A percentile compares a stretch with the other conserved stretches of the same genome.
These are phyloP conservation scores for Chernovozyma sophiae-reginae DNA, from an alignment of 1,139 yeast genomes.

Conservation along the genomic window DNA sequence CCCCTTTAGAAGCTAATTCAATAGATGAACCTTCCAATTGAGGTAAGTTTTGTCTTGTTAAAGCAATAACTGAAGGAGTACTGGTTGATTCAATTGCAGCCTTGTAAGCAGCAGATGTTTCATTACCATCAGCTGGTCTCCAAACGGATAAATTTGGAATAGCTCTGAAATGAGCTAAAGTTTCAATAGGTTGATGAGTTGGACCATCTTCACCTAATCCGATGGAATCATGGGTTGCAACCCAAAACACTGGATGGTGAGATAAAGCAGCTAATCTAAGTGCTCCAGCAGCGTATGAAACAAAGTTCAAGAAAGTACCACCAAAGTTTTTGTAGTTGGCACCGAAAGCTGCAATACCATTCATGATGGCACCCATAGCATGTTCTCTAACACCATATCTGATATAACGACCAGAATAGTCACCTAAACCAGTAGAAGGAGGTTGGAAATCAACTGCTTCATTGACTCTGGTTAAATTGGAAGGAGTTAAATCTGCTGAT, in stretches of 20 bases:
- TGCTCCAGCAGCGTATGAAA: constrained; percentile 97
- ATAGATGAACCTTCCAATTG: constrained; percentile 91
- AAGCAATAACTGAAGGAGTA: constrained; percentile 88
- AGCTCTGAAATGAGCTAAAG: constrained; percentile 97
- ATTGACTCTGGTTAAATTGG: constrained; percentile 90
- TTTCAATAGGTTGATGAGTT: constrained; percentile 99
- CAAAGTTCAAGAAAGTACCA: constrained; percentile 98
- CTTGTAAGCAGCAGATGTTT: constrained; percentile 94
- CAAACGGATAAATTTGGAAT: constrained; percentile 91
- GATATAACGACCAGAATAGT: constrained; percentile 88
- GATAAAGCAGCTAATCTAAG: constrained; percentile 92
- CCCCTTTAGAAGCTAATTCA: constrained; percentile 95
- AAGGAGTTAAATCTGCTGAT: constrained; percentile 97
- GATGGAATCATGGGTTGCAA: constrained; percentile 98
- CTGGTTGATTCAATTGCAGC: constrained; percentile 64
- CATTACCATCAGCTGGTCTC: constrained; percentile 99
- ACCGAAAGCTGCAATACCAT: constrained; percentile 97
- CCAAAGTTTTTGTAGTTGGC: constrained; percentile 90
- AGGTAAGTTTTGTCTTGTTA: constrained; percentile 97
- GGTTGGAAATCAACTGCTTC: constrained; percentile 93
- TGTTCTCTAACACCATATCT: constrained; percentile 99
- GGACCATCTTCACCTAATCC: constrained; percentile 99
- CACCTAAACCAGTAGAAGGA: constrained; percentile 75
- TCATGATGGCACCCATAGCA: constrained; percentile 99
- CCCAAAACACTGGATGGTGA: constrained; percentile 93